Evolutionary conservation across 2,329 filamentous ascomycete species (phyloP).

Genomic region (Venturia pyrina): DNA sequence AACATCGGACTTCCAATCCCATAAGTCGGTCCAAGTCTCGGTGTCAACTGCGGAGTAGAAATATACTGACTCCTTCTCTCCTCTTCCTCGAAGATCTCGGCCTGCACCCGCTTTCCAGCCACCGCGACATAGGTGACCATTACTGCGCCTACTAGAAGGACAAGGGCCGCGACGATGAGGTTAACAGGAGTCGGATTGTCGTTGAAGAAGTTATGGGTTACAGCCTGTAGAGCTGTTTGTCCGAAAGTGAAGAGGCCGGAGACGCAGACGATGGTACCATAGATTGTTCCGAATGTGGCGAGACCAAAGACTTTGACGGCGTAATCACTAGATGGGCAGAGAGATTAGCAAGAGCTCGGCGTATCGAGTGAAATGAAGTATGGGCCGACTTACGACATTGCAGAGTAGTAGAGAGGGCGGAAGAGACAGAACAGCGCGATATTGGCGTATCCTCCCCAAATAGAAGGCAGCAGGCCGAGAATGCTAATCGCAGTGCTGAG

Average conservation of each 20-base stretch:
- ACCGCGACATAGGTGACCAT: constrained; percentile 42
- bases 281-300: constrained; percentile 78
- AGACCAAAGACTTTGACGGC: constrained; percentile 87
- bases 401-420: constrained; percentile 81
- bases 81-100: constrained; percentile 24
- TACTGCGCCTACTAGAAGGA: constrained; percentile 50
- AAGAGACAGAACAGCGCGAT: constrained; percentile 72
- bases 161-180: constrained; percentile 49
- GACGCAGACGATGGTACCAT: constrained; percentile 77
- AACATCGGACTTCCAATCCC: constrained; percentile 3
- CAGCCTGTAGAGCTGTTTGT: constrained; percentile 65
- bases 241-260: constrained; percentile 74
- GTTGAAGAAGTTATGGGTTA: constrained; percentile 61
- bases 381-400: constrained; percentile 48
- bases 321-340: constrained; percentile 48
- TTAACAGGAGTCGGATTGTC: constrained; percentile 72
- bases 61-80: constrained; percentile 15
- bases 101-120: constrained; percentile 18
- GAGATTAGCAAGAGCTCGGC: neutral
- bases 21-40: constrained; percentile 1
- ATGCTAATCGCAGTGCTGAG: constrained; percentile 64
- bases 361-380: neutral
- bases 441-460: constrained; percentile 65
- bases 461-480: constrained; percentile 59
- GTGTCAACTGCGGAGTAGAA: neutral